Conservation (phyloP, 2,329 filamentous ascomycete genomes). For the Venturia oleaginea region DNA sequence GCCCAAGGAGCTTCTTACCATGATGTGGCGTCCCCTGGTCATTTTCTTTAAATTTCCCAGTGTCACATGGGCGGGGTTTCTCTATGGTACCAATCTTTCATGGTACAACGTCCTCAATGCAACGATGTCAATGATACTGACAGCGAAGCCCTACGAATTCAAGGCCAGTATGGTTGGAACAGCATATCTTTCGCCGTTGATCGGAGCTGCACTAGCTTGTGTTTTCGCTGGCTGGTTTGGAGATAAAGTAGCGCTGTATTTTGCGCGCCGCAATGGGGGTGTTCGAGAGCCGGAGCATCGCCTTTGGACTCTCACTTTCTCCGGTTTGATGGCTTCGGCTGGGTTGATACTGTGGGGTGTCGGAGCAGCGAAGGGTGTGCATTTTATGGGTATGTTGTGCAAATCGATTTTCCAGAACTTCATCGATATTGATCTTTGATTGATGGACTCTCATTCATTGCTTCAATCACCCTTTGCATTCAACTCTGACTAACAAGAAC, state of each 20-base stretch:
- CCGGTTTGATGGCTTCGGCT: constrained; percentile 34
- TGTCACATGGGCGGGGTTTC: constrained; percentile 24
- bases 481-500: background rate
- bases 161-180: constrained; percentile 30
- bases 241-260: constrained; percentile 25
- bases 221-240: constrained; percentile 29
- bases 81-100: constrained; percentile 30
- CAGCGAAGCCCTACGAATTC: constrained; percentile 30
- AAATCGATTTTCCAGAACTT: too few species aligned
- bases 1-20: background rate
- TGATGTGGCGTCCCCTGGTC: constrained; percentile 17
- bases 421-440: background rate
- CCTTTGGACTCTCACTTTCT: constrained; percentile 31
- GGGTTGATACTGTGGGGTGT: constrained; percentile 43
- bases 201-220: constrained; percentile 28
- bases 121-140: constrained; percentile 32
- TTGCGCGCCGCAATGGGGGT: constrained; percentile 31
- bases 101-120: constrained; percentile 38
- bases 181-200: constrained; percentile 27
- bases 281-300: constrained; percentile 33
- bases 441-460: background rate
- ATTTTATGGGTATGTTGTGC: background rate
- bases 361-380: constrained; percentile 35
- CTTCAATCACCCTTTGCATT: background rate
- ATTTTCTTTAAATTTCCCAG: constrained; percentile 23